A percentile compares a stretch with the other conserved stretches of the same genome.
These are phyloP conservation scores for Blastobotrys arbuscula DNA, from an alignment of 1,139 yeast genomes.

Conservation along the genomic window DNA sequence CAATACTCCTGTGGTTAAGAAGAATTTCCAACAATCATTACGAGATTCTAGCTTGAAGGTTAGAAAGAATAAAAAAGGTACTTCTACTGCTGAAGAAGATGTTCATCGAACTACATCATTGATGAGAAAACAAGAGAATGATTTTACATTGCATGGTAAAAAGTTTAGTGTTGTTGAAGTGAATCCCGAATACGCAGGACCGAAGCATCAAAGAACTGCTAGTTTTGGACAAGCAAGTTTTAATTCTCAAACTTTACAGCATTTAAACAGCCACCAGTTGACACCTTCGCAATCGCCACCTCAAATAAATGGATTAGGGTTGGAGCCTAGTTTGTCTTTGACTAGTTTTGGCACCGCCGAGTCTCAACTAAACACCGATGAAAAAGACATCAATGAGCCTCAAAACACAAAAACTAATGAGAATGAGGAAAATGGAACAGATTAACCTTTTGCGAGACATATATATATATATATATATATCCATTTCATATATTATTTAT, in stretches of 20 bases:
- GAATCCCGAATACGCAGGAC: conserved; percentile 31
- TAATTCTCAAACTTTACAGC: background rate
- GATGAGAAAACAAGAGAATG: conserved; percentile 27
- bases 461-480: conserved; percentile 4
- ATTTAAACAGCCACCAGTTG: background rate
- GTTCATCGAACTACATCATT: conserved; percentile 27
- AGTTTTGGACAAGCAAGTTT: conserved; percentile 4
- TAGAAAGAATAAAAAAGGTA: conserved; percentile 6
- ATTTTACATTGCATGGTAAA: conserved; percentile 32
- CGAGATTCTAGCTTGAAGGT: conserved; percentile 10
- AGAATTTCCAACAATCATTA: conserved; percentile 16
- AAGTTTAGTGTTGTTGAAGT: conserved; percentile 34
- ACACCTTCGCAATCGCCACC: background rate
- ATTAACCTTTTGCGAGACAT: too few species aligned
- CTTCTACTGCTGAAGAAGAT: conserved; percentile 4
- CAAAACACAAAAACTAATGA: background rate
- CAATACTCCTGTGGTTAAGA: conserved; percentile 7
- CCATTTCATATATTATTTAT: background rate
- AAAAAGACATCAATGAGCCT: background rate
- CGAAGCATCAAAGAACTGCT: conserved; percentile 21
- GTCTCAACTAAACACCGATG: background rate
- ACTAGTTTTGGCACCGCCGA: conserved; percentile 9
- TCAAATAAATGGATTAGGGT: background rate
- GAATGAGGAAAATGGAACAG: background rate
- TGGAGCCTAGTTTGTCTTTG: conserved; percentile 1